These are phyloP conservation scores for Lactarius hengduanensis DNA, from an alignment of 768 basidiomycete species.

Conservation along the genomic window DNA sequence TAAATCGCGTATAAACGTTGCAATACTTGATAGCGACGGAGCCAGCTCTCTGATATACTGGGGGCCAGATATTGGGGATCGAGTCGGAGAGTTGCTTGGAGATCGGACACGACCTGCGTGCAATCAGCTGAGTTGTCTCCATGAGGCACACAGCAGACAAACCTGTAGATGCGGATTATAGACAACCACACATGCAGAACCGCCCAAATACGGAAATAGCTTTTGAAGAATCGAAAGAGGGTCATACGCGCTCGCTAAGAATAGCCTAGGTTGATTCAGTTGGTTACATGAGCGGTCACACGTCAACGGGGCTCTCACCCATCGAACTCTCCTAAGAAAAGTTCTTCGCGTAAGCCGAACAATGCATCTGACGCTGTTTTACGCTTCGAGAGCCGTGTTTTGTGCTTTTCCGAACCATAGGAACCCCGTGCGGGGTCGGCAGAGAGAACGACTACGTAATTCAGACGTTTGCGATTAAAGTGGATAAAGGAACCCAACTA, in stretches of 20 bases:
- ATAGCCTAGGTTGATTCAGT: constrained; percentile 47
- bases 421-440: constrained; percentile 56
- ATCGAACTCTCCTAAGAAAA: constrained; percentile 87
- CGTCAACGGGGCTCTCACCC: constrained; percentile 50
- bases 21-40: constrained; percentile 81
- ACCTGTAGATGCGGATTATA: constrained; percentile 84
- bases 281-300: neutral
- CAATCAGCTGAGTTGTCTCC: neutral
- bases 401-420: constrained; percentile 71
- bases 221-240: constrained; percentile 75
- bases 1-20: neutral
- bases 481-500: constrained; percentile 39
- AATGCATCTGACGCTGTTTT: constrained; percentile 66
- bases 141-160: constrained; percentile 19
- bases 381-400: constrained; percentile 69
- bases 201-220: constrained; percentile 73
- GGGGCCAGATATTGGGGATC: constrained; percentile 71
- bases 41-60: constrained; percentile 80
- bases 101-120: constrained; percentile 66
- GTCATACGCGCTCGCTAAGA: constrained; percentile 84
- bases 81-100: constrained; percentile 68
- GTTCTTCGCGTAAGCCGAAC: constrained; percentile 65
- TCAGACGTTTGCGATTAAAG: constrained; percentile 21
- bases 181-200: constrained; percentile 83
- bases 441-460: constrained; percentile 52